Base-by-base conservation (phyloP, 1,284 basidiomycete species). In the Phellinidium pouzarii region DNA sequence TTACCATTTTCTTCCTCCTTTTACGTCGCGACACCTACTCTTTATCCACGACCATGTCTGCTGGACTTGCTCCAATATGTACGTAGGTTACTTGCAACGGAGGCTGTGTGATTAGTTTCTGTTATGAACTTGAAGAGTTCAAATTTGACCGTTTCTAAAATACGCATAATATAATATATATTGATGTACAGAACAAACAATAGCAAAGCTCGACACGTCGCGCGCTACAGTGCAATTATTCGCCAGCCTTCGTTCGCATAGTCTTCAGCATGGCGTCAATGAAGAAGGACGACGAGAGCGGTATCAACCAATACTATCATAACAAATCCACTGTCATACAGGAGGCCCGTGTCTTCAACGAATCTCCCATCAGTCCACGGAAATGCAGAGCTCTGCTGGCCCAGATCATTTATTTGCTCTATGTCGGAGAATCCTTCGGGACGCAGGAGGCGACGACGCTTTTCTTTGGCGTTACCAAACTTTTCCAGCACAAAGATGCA, bases 401-500 rank as follows among this genome's bases (percentile, higher is more conserved):
- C 45, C 84, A 96, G 66, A 93, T 99, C 65, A 88, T 98, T 51
- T 97, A 98, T 71, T 78, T 99, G 53, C 78, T 99, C 55, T 98
- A 98, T 71, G 84, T 92, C 59, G 96, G 96, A 58, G 95, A 99
- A 74, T 92, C 83, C 1, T 95, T 99, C 71, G 84, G 81, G 38
- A 90, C 91, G 3, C 94, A 98, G 70, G 96, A 99, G 72, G 94
- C 96, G 2, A 99, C 96, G 19, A 93, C 87, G 6, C 74, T 99
- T 60, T 99, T 99, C 84, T 99, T 99, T 72, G 95, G 96, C 48
- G 95, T 94, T 0, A 98, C 96, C 9, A 99, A 99, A 74, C 72
- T 99, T 57, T 99, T 99, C 73, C 96, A 99, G 71, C 90, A 99
- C 73, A 99, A 98, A 71, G 96, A 99, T 76, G 94, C 96, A 65